These are phyloP conservation scores for Fonsecaea erecta DNA, from an alignment of 2,329 filamentous ascomycete genomes.

Conservation along the genomic window DNA sequence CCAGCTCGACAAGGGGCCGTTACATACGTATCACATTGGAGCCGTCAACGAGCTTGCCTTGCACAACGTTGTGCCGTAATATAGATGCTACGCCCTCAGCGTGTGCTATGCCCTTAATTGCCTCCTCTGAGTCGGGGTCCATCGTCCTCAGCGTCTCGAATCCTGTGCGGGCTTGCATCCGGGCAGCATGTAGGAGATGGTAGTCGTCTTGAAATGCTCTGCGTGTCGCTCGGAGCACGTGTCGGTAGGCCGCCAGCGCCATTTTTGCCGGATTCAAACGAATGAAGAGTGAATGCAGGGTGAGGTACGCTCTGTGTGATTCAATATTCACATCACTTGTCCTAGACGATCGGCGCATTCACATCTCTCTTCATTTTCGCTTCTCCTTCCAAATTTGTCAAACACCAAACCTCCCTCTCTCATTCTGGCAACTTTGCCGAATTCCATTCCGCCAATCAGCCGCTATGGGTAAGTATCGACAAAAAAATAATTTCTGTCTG, in stretches of 20 bases:
- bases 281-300: background rate
- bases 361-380: background rate
- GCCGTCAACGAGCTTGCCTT: conserved; percentile 65
- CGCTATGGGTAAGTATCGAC: background rate
- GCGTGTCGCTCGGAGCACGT: conserved; percentile 77
- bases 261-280: conserved; percentile 42
- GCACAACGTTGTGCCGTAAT: conserved; percentile 82
- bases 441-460: background rate
- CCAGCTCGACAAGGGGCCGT: background rate
- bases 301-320: background rate
- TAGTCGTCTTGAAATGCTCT: conserved; percentile 83
- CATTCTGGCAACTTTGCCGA: background rate
- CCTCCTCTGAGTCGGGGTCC: conserved; percentile 61
- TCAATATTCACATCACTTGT: background rate
- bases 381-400: background rate
- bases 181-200: conserved; percentile 70
- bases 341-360: background rate
- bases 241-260: conserved; percentile 77
- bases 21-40: conserved; percentile 35
- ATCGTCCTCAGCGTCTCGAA: conserved; percentile 73
- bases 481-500: background rate
- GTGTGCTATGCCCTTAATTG: conserved; percentile 70
- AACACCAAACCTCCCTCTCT: background rate
- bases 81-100: conserved; percentile 83
- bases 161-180: conserved; percentile 69